These are phyloP conservation scores for Microbotryomycetes sp. DNA, from an alignment of 1,284 basidiomycete species.

Conservation along the genomic window DNA sequence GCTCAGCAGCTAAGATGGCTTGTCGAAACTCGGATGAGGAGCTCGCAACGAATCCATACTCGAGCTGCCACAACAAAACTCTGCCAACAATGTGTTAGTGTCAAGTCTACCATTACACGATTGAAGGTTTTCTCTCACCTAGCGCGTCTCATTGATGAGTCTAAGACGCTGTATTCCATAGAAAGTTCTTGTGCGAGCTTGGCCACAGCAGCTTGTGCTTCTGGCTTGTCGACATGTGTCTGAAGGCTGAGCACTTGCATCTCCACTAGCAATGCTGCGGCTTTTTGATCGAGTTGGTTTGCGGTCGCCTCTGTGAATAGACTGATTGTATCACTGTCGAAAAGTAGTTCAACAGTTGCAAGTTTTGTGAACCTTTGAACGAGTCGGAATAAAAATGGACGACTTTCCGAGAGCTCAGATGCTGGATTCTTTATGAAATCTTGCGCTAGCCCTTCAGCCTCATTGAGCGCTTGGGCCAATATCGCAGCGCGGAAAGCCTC, in stretches of 20 bases:
- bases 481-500: conserved; percentile 17
- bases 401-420: neutral
- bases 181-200: conserved; percentile 25
- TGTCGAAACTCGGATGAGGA: neutral
- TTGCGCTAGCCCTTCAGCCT: neutral
- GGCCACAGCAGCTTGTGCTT: conserved; percentile 1
- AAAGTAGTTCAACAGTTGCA: conserved; percentile 27
- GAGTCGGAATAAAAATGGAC: conserved; percentile 6
- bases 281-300: neutral
- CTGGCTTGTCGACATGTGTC: conserved; percentile 6
- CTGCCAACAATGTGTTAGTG: too few relatives aligned
- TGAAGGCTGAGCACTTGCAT: conserved; percentile 17
- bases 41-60: neutral
- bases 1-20: neutral
- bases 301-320: neutral
- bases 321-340: neutral
- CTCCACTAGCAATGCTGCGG: conserved; percentile 14
- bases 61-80: neutral
- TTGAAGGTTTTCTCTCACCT: conserved; percentile 8
- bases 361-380: conserved; percentile 20
- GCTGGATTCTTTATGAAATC: too few relatives aligned
- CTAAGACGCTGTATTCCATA: conserved; percentile 32
- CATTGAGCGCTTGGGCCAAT: conserved; percentile 1
- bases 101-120: too few relatives aligned
- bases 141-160: conserved; percentile 36